phyloP scores from a whole-genome alignment of 73 alveolate genomes.

The Paramecium sonneborni region DNA sequence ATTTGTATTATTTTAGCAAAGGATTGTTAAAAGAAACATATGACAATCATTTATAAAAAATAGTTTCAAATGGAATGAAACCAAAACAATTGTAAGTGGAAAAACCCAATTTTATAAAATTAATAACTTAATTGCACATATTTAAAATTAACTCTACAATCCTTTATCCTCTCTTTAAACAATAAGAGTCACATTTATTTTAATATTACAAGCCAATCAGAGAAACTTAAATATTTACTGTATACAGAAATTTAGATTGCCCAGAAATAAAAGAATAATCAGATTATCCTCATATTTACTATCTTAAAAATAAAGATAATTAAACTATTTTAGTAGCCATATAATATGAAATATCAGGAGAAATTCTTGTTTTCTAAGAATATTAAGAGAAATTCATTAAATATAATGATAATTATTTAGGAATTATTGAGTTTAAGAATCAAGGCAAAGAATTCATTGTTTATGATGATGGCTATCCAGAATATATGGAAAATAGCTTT shows the following conservation, averaged over 20 bases:
- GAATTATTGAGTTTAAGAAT: constrained; percentile 68
- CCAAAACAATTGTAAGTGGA: not conserved
- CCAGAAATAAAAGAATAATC: not conserved
- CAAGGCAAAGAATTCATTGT: constrained; percentile 79
- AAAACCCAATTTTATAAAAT: not conserved
- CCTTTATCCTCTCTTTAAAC: not conserved
- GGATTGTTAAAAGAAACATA: constrained; percentile 24
- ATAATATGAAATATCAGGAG: not conserved
- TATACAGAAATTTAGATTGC: not conserved
- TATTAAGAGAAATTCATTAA: not conserved
- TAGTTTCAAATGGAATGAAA: not conserved
- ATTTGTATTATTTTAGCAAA: not conserved
- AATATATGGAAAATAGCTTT: not conserved
- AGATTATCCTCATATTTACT: not conserved
- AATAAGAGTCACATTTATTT: not conserved
- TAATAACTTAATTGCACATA: not conserved
- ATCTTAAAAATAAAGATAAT: not conserved
- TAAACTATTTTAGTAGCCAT: not conserved
- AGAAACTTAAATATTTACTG: not conserved
- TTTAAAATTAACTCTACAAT: not conserved
- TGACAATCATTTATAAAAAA: not conserved
- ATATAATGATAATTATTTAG: constrained; percentile 59
- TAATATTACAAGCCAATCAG: not conserved
- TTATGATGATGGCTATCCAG: constrained; percentile 71
- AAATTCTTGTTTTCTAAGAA: not conserved